phyloP scores from a whole-genome alignment of 148 eudicot genomes.

The Cornus suecica region DNA sequence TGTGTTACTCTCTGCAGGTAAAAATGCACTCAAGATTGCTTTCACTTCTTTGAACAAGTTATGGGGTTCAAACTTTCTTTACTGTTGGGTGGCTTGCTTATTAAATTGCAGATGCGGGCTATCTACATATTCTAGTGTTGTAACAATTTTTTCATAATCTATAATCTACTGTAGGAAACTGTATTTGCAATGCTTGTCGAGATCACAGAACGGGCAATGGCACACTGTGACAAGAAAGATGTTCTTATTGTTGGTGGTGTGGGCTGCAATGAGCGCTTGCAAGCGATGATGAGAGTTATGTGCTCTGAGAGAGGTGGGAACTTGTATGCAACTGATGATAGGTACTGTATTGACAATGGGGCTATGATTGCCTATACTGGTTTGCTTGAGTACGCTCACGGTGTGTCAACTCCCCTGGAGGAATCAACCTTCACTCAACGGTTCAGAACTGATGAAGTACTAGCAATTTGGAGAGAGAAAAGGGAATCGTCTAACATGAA shows the following conservation, averaged over 20 bases:
- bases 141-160: neutral
- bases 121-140: neutral
- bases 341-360: slow-evolving; percentile 86
- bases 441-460: slow-evolving; percentile 88
- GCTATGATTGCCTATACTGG: slow-evolving; percentile 97
- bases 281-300: slow-evolving; percentile 91
- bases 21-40: neutral
- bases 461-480: slow-evolving; percentile 76
- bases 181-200: slow-evolving; percentile 97
- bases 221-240: slow-evolving; percentile 89
- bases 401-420: slow-evolving; percentile 60
- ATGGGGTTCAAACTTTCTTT: neutral
- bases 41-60: neutral
- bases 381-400: slow-evolving; percentile 67
- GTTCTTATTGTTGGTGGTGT: slow-evolving; percentile 97
- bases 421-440: slow-evolving; percentile 86
- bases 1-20: slow-evolving; percentile 96
- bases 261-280: slow-evolving; percentile 89
- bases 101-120: neutral
- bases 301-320: slow-evolving; percentile 82
- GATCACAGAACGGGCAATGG: slow-evolving; percentile 98
- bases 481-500: slow-evolving; percentile 25
- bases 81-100: neutral
- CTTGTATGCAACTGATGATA: slow-evolving; percentile 73
- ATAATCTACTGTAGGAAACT: slow-evolving; percentile 59